Conservation (phyloP, 768 basidiomycete genomes). For the Rhodosporidiobolus odoratus region DNA sequence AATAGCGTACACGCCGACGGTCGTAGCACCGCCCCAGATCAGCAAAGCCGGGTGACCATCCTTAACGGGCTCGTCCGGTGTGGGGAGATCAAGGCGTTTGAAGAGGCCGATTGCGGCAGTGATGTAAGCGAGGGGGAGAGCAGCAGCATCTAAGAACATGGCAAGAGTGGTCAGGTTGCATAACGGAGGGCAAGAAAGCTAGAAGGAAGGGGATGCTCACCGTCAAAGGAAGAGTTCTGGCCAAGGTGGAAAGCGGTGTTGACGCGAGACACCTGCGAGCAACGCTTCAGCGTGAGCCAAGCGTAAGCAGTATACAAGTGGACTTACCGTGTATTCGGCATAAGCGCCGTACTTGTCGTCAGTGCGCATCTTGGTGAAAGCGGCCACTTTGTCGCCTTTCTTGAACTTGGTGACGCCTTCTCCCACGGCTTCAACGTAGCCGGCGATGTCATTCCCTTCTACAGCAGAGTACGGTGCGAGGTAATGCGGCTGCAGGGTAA, state of each 20-base stretch:
- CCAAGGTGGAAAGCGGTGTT: slow-evolving; percentile 28
- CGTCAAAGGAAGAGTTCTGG: slow-evolving; percentile 35
- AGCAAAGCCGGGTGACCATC: slow-evolving; percentile 8
- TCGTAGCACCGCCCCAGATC: slow-evolving; percentile 36
- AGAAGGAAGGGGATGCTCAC: too few species aligned
- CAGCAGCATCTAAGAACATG: slow-evolving; percentile 40
- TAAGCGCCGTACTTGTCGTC: slow-evolving; percentile 40
- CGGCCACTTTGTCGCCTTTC: slow-evolving; percentile 41
- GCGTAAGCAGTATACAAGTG: too few species aligned
- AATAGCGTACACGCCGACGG: slow-evolving; percentile 41
- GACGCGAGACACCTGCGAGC: slow-evolving; percentile 28
- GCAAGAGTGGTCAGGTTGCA: not conserved
- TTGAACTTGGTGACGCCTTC: slow-evolving; percentile 39
- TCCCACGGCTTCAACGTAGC: slow-evolving; percentile 39
- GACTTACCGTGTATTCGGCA: slow-evolving; percentile 31
- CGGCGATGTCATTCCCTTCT: slow-evolving; percentile 42
- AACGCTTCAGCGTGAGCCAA: not conserved
- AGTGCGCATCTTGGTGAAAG: slow-evolving; percentile 38
- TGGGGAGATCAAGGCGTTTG: slow-evolving; percentile 26
- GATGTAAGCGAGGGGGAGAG: slow-evolving; percentile 40
- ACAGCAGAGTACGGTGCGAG: not conserved
- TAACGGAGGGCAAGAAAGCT: not conserved
- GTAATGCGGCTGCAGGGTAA: not conserved
- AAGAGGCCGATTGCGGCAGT: slow-evolving; percentile 42
- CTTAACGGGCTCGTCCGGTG: slow-evolving; percentile 12